These are phyloP conservation scores for Thelonectria discophora DNA, from an alignment of 2,329 filamentous ascomycete species.

Conservation along the genomic window DNA sequence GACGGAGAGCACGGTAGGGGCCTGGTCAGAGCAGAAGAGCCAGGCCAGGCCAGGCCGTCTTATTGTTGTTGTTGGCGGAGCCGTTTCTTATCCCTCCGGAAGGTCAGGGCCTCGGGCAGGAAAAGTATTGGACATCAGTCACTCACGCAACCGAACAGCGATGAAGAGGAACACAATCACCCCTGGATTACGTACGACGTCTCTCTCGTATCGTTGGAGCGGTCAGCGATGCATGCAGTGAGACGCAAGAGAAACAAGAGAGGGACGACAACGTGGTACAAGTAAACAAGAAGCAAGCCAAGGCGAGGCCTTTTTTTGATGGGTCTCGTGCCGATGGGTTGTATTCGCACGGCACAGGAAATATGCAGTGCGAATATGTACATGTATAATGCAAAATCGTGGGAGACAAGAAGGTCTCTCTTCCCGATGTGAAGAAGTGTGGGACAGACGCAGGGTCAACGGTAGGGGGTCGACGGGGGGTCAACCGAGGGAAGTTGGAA, in stretches of 20 bases:
- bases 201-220: not conserved
- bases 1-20: no score
- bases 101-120: no score
- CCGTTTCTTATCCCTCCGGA: no score
- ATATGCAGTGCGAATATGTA: not conserved
- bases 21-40: no score
- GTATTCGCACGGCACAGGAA: no score
- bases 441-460: slow-evolving; percentile 8
- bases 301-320: slow-evolving; percentile 1
- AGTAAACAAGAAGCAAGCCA: not conserved
- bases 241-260: not conserved
- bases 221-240: slow-evolving; percentile 5
- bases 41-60: no score
- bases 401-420: no score
- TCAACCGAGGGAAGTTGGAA: not conserved
- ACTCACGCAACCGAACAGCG: not conserved
- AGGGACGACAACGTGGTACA: no score
- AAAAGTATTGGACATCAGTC: no score
- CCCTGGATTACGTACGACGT: slow-evolving; percentile 3
- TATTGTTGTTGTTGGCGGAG: no score
- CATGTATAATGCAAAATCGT: no score
- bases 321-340: no score
- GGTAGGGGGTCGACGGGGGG: slow-evolving; percentile 1
- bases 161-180: not conserved
- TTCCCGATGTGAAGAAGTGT: not conserved